Conservation (phyloP, 2,329 filamentous ascomycete species). For the Aotearoamyces nothofagi region DNA sequence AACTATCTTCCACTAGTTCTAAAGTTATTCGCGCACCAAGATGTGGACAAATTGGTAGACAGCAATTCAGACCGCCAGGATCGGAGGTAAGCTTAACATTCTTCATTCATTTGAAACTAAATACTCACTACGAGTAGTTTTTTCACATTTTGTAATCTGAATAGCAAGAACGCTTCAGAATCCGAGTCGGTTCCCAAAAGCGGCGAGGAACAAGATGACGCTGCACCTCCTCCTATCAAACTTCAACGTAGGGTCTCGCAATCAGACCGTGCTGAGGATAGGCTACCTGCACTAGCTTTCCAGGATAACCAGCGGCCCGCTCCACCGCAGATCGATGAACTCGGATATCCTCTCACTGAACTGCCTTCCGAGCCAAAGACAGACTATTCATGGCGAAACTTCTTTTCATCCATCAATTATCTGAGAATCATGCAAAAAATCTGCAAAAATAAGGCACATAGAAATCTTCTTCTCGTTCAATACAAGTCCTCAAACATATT, state of each 20-base stretch:
- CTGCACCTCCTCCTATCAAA: conserved; percentile 71
- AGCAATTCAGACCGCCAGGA: conserved; percentile 72
- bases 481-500: conserved; percentile 92
- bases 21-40: conserved; percentile 88
- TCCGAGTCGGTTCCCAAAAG: conserved; percentile 16
- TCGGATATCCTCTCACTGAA: conserved; percentile 63
- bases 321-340: conserved; percentile 62
- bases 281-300: conserved; percentile 17
- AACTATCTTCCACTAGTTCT: conserved; percentile 88
- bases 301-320: conserved; percentile 15
- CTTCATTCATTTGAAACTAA: not conserved
- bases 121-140: conserved; percentile 48
- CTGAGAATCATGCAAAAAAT: conserved; percentile 95
- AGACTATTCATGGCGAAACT: conserved; percentile 82
- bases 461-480: conserved; percentile 82
- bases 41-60: conserved; percentile 80
- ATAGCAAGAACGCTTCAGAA: conserved; percentile 32
- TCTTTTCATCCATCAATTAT: conserved; percentile 91
- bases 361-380: conserved; percentile 67
- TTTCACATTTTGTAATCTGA: conserved; percentile 73
- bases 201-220: conserved; percentile 47
- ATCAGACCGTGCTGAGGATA: conserved; percentile 25
- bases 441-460: conserved; percentile 88
- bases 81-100: conserved; percentile 56
- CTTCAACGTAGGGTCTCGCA: conserved; percentile 28